Base-by-base conservation (phyloP, 768 basidiomycete genomes). In the Heimioporus sp. region DNA sequence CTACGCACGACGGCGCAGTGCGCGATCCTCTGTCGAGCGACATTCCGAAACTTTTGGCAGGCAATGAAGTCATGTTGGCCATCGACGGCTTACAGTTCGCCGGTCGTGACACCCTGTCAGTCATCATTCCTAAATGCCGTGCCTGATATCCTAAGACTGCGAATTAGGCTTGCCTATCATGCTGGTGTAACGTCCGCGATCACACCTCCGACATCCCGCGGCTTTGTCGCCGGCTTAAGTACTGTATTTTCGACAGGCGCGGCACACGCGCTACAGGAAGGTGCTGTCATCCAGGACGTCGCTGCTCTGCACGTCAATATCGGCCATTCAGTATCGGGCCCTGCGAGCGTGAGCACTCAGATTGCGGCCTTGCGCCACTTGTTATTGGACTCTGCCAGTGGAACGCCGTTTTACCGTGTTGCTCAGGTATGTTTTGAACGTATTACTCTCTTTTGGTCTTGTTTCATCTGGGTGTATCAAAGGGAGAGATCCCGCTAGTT, bases 401-500 rank as follows among this genome's bases (percentile, higher is more conserved):
- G 54, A 31, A 50, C 56, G 21, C 57, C 58, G 3, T 78, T 85
- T 62, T 62, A 70, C 47, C 67, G 75, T 42, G 77, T 79, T 52
- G 66, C 69, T 21, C 60, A 78, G 66, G 85, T 81, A 54, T 51
- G 21, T 15, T 4, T 31, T 36, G 45, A 48, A 6, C 11, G 17
- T 20, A 19, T 39, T 35, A 24, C 11, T n/a, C n/a, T 19, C 6
- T 20, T 13, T 32, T 46, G 35, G 21, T 51, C 28, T 21, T 45
- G 10, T 34, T 32, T 20, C 10, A 31, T 40, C 45, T 55, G 31
- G 48, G 36, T 21, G 5, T 32, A 12, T 39, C 43, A 11, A 37
- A 87, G 83, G 89, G 90, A 6, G 61, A 75, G 34, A 75, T 93
- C 19, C 86, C 90, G 4, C 72, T 97, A 6, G 86, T 96, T 11